Conservation (phyloP, 345 rosid genomes). For the Clarkia xantiana region DNA sequence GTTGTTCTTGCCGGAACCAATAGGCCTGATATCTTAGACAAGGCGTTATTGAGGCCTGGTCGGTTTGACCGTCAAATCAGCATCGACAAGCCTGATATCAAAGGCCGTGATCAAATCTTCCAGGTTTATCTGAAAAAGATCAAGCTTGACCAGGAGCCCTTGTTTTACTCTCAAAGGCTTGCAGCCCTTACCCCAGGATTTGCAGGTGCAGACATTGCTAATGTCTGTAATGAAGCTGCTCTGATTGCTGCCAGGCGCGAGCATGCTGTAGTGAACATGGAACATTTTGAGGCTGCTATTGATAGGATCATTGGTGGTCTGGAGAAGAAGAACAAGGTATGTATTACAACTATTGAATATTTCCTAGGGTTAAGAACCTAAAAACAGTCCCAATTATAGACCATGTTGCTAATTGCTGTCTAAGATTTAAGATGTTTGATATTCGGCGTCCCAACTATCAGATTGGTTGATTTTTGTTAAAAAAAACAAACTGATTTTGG, state of each 20-base stretch:
- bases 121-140: conserved; percentile 65
- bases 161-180: conserved; percentile 71
- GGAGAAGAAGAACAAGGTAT: conserved; percentile 92
- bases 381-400: too few species aligned
- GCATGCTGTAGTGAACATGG: conserved; percentile 41
- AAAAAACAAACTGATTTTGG: too few species aligned
- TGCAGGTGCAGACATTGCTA: conserved; percentile 96
- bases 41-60: conserved; percentile 81
- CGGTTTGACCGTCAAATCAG: conserved; percentile 84
- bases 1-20: conserved; percentile 97
- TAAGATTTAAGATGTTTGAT: too few species aligned
- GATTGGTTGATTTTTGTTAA: too few species aligned
- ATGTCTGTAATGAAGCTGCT: conserved; percentile 94
- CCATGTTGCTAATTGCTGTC: too few species aligned
- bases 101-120: conserved; percentile 84
- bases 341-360: background rate
- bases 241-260: conserved; percentile 75
- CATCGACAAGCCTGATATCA: conserved; percentile 86
- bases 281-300: conserved; percentile 84
- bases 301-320: conserved; percentile 97
- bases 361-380: too few species aligned
- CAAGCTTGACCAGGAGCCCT: conserved; percentile 70
- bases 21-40: conserved; percentile 91
- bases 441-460: too few species aligned
- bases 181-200: conserved; percentile 95